Percentiles rank a stretch among this genome's conserved stretches.
Evolutionary conservation across 2,329 filamentous ascomycete species (phyloP).

Genomic region (Lomentospora prolificans): DNA sequence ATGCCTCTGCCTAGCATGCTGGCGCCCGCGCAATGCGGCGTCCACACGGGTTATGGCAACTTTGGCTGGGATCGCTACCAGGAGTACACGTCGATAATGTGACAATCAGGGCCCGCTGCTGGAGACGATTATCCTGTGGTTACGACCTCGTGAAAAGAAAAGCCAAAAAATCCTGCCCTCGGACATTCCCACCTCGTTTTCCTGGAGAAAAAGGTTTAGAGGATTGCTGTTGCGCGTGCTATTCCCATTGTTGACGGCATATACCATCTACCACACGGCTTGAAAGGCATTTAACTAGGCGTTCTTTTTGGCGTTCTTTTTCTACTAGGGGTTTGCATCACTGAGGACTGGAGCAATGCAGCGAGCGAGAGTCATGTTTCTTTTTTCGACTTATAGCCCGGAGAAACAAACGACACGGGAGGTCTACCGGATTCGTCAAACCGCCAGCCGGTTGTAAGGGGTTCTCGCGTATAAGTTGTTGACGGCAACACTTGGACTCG

Average conservation of each 20-base stretch:
- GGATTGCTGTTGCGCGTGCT: conserved; percentile 1
- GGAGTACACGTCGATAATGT: conserved; percentile 82
- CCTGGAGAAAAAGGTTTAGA: conserved; percentile 7
- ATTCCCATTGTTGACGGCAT: conserved; percentile 5
- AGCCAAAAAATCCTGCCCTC: conserved; percentile 3
- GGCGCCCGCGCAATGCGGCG: conserved; percentile 66
- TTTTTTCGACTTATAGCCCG: not conserved
- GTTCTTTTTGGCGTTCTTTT: conserved; percentile 4
- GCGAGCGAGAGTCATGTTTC: conserved; percentile 2
- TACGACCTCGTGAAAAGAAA: conserved; percentile 22
- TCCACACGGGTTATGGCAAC: conserved; percentile 23
- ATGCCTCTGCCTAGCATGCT: conserved; percentile 82
- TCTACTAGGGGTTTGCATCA: conserved; percentile 5
- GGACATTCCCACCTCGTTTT: conserved; percentile 7
- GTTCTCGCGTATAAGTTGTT: not conserved
- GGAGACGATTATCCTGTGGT: conserved; percentile 36
- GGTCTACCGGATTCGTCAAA: conserved; percentile 3
- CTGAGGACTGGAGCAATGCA: not conserved
- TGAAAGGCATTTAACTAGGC: conserved; percentile 1
- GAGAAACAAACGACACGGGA: conserved; percentile 1
- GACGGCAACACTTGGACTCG: not conserved
- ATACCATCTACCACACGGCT: not conserved
- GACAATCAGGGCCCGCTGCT: conserved; percentile 49
- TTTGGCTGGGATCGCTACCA: conserved; percentile 66
- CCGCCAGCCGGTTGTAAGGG: not conserved